Conservation (phyloP, 371 early-diverging fungal species). For the Mortierella sp. region DNA sequence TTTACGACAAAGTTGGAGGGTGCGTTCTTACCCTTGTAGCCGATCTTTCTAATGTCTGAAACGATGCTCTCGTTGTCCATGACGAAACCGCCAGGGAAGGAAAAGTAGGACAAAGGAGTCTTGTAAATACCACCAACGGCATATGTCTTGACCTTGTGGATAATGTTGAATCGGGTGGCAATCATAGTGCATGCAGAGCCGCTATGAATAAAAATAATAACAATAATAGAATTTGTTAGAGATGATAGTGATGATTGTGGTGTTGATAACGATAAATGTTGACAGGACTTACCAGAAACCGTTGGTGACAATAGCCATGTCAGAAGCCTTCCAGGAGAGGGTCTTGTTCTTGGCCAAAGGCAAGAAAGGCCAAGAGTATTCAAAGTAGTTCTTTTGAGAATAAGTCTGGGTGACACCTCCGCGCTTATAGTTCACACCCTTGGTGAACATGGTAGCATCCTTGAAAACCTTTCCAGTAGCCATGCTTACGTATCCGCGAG, state of each 20-base stretch:
- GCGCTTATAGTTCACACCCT: conserved; percentile 37
- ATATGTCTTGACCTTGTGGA: conserved; percentile 48
- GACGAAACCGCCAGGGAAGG: conserved; percentile 57
- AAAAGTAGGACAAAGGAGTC: conserved; percentile 46
- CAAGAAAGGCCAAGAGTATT: conserved; percentile 40
- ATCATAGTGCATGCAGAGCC: conserved; percentile 58
- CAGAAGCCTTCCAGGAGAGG: conserved; percentile 45
- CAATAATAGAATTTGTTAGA: neutral
- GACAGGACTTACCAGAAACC: conserved; percentile 41
- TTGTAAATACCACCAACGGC: conserved; percentile 42
- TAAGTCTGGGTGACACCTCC: conserved; percentile 35
- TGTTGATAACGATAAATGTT: neutral
- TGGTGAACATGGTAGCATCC: conserved; percentile 53
- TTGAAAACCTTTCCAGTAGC: conserved; percentile 31
- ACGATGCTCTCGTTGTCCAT: conserved; percentile 37
- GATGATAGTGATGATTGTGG: neutral
- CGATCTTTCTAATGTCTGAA: conserved; percentile 22
- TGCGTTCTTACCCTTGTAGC: conserved; percentile 27
- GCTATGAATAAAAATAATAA: neutral
- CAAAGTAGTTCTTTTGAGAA: conserved; percentile 45
- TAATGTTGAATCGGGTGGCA: conserved; percentile 44
- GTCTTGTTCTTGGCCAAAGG: conserved; percentile 46
- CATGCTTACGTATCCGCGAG: conserved; percentile 32
- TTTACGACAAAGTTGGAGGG: conserved; percentile 21
- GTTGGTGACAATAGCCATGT: conserved; percentile 56